These are phyloP conservation scores for Claviceps quebecensis DNA, from an alignment of 2,329 filamentous ascomycete species.

Conservation along the genomic window DNA sequence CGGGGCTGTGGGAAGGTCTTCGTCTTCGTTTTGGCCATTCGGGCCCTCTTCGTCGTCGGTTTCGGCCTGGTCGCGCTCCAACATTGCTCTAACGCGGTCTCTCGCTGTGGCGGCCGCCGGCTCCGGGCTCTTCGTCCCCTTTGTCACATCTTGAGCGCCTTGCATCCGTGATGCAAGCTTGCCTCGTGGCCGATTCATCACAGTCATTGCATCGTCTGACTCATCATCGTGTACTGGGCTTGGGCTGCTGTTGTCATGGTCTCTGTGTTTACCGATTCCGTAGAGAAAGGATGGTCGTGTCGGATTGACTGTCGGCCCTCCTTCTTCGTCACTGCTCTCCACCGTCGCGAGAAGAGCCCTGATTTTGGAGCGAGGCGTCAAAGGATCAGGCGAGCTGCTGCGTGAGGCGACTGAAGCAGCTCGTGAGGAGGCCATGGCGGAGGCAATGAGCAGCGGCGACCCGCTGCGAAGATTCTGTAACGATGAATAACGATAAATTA, in stretches of 20 bases:
- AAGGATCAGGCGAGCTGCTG: conserved; percentile 28
- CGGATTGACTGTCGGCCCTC: conserved; percentile 8
- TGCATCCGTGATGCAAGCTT: conserved; percentile 52
- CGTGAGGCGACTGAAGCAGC: conserved; percentile 30
- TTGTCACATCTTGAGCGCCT: conserved; percentile 13
- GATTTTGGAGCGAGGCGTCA: conserved; percentile 41
- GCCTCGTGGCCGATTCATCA: conserved; percentile 38
- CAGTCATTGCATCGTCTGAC: conserved; percentile 27
- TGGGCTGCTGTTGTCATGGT: background rate
- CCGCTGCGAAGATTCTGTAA: background rate
- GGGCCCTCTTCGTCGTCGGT: conserved; percentile 12
- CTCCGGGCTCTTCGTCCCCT: conserved; percentile 3
- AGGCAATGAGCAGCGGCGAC: background rate
- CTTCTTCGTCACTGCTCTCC: conserved; percentile 36
- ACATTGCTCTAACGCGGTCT: conserved; percentile 27
- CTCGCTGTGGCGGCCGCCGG: conserved; percentile 18
- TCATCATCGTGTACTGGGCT: conserved; percentile 23
- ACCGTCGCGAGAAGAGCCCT: conserved; percentile 37
- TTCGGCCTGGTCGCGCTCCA: conserved; percentile 18
- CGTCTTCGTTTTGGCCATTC: conserved; percentile 16
- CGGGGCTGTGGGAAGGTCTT: conserved; percentile 26
- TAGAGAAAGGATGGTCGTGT: conserved; percentile 4
- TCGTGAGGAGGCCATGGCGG: conserved; percentile 33
- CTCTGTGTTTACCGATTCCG: background rate
- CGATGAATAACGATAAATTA: background rate